Conservation (phyloP, 1,284 basidiomycete species). For the Leccinum insolens region DNA sequence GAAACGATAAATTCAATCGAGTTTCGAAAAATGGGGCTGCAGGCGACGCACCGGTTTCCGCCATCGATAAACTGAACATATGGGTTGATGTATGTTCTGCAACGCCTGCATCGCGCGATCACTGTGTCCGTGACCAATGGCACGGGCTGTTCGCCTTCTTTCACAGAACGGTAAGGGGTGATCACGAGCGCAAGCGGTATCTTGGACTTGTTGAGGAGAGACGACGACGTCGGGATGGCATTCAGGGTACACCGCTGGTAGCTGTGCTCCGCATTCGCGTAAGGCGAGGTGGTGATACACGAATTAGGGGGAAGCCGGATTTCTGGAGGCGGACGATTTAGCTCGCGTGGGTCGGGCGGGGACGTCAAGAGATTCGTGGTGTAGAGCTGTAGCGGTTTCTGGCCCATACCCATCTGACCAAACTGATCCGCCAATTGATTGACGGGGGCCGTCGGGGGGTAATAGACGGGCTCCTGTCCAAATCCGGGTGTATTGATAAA, state of each 20-base stretch:
- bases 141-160: constrained; percentile 77
- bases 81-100: constrained; percentile 98
- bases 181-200: constrained; percentile 91
- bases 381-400: constrained; percentile 74
- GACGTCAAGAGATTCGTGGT: constrained; percentile 89
- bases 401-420: constrained; percentile 80
- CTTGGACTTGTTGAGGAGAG: constrained; percentile 91
- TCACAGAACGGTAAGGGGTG: constrained; percentile 88
- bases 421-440: constrained; percentile 85
- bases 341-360: constrained; percentile 86
- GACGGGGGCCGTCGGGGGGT: constrained; percentile 49
- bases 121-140: constrained; percentile 93
- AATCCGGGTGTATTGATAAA: constrained; percentile 58
- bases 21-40: background rate
- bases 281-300: constrained; percentile 79
- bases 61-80: constrained; percentile 99
- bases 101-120: constrained; percentile 96
- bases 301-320: constrained; percentile 86
- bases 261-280: constrained; percentile 85
- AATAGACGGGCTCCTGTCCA: constrained; percentile 54
- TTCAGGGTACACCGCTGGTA: constrained; percentile 95
- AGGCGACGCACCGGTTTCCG: constrained; percentile 74
- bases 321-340: constrained; percentile 83
- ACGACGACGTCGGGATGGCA: constrained; percentile 91
- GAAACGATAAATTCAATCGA: constrained; percentile 15